Percentiles rank a stretch among this genome's conserved stretches.
Evolutionary conservation across 73 alveolate species (phyloP).

Genomic region (Symbiodinium natans): DNA sequence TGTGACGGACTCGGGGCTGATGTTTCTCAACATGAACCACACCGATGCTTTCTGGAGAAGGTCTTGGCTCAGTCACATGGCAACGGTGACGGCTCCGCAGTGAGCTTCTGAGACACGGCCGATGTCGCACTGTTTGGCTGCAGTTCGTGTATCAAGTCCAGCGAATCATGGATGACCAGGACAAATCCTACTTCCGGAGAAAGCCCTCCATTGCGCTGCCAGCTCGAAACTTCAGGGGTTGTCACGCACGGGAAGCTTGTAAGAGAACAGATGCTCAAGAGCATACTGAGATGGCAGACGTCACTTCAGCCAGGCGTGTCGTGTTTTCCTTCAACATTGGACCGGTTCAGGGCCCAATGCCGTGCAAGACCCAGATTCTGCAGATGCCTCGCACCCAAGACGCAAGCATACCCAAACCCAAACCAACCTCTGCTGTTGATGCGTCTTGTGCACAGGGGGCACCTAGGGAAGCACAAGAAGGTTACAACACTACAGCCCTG

Average conservation of each 20-base stretch:
- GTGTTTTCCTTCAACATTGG: conserved; percentile 91
- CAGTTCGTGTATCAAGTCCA: not conserved
- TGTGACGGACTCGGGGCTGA: too few relatives aligned
- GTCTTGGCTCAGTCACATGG: conserved; percentile 94
- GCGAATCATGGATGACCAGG: not conserved
- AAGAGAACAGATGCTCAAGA: too few relatives aligned
- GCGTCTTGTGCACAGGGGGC: too few relatives aligned
- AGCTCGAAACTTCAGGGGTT: too few relatives aligned
- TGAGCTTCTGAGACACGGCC: not conserved
- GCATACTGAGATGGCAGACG: not conserved
- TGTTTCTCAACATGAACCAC: not conserved
- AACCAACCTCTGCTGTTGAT: too few relatives aligned
- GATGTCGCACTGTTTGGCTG: not conserved
- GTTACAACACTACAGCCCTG: too few relatives aligned
- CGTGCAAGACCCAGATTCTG: conserved; percentile 9
- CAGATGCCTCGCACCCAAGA: too few relatives aligned
- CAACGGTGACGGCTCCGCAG: conserved; percentile 82
- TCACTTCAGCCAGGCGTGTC: conserved; percentile 34
- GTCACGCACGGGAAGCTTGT: too few relatives aligned
- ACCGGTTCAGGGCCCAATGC: conserved; percentile 88
- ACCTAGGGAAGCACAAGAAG: too few relatives aligned
- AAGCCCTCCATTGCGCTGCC: conserved; percentile 41
- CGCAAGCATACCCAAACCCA: too few relatives aligned
- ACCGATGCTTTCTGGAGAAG: too few relatives aligned
- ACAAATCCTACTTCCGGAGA: conserved; percentile 51